Evolutionary conservation across 129 eudicot genomes (phyloP).

Genomic region (Glebionis coronaria): DNA sequence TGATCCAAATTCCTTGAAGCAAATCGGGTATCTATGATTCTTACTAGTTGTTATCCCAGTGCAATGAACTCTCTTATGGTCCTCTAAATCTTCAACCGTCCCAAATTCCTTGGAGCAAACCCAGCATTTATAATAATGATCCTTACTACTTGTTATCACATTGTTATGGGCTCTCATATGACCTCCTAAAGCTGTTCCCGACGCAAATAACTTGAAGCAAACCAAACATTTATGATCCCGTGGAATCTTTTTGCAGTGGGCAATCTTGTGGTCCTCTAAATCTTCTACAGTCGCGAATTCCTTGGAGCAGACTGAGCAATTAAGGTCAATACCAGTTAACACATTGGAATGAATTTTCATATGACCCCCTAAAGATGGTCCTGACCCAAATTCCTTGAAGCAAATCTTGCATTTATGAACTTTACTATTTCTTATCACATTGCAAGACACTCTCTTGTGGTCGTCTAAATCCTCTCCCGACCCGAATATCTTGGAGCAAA

Average conservation of each 20-base stretch:
- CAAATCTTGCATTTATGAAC: too few relatives aligned
- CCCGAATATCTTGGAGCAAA: slow-evolving; percentile 43
- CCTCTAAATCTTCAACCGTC: too few relatives aligned
- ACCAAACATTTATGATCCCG: slow-evolving; percentile 24
- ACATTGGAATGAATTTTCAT: too few relatives aligned
- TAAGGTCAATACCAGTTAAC: too few relatives aligned
- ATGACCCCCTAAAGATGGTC: too few relatives aligned
- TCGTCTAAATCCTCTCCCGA: slow-evolving; percentile 60
- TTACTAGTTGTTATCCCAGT: background rate
- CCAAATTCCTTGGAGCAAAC: too few relatives aligned
- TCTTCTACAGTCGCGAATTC: too few relatives aligned
- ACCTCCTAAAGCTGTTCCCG: slow-evolving; percentile 59
- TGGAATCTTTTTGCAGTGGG: too few relatives aligned
- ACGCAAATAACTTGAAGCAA: slow-evolving; percentile 54
- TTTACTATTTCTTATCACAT: background rate
- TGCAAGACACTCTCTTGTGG: slow-evolving; percentile 57
- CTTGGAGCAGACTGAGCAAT: too few relatives aligned
- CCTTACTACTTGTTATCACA: background rate
- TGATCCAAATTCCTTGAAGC: slow-evolving; percentile 57
- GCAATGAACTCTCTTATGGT: slow-evolving; percentile 1
- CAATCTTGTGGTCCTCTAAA: too few relatives aligned
- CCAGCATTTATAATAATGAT: too few relatives aligned
- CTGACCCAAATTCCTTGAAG: too few relatives aligned
- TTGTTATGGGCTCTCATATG: slow-evolving; percentile 57
- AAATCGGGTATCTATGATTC: slow-evolving; percentile 28